phyloP scores from a whole-genome alignment of 495 filamentous ascomycete genomes.

The Penicillium longicatenatum region DNA sequence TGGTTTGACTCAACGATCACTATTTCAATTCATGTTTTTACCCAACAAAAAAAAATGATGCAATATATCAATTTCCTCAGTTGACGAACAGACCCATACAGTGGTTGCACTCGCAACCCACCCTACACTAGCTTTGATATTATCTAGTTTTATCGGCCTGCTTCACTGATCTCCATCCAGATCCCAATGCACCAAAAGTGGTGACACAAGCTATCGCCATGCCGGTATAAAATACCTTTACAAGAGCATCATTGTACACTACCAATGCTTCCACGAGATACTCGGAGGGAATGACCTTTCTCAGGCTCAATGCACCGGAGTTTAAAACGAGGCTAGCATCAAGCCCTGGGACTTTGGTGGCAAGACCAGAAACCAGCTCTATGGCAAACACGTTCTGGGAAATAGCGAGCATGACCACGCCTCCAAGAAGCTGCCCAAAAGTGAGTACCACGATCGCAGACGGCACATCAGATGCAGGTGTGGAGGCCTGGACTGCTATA shows the following conservation, averaged over 20 bases:
- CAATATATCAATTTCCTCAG: not conserved
- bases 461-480: not conserved
- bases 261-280: not conserved
- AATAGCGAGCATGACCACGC: not conserved
- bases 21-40: not conserved
- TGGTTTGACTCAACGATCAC: no score
- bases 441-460: not conserved
- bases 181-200: not conserved
- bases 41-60: no score
- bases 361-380: not conserved
- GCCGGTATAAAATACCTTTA: not conserved
- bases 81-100: no score
- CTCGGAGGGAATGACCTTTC: not conserved
- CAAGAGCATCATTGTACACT: not conserved
- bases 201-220: not conserved
- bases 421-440: not conserved
- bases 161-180: not conserved
- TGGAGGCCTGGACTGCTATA: not conserved
- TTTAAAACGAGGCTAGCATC: not conserved
- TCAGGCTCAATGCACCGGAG: not conserved
- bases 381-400: not conserved
- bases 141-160: not conserved
- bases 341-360: not conserved
- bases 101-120: no score
- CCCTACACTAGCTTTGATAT: not conserved